Evolutionary conservation across 2,329 filamentous ascomycete genomes (phyloP).

Genomic region (Trichoderma arundinaceum): DNA sequence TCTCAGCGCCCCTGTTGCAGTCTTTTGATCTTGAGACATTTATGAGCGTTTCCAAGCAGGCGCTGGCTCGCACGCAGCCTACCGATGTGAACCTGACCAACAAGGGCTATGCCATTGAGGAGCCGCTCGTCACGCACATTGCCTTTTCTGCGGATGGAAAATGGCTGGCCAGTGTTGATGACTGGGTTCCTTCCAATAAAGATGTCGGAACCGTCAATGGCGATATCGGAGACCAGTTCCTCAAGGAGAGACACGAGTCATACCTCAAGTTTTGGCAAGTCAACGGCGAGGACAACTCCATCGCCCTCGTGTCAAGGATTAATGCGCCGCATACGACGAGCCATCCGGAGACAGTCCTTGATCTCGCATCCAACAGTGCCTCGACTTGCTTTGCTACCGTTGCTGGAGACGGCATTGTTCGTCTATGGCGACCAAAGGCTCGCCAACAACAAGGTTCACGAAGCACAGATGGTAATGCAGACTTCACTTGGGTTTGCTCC

Average conservation of each 20-base stretch:
- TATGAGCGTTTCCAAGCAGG: constrained; percentile 82
- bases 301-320: constrained; percentile 81
- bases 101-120: constrained; percentile 71
- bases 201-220: constrained; percentile 62
- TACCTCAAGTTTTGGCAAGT: constrained; percentile 90
- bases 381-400: constrained; percentile 80
- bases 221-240: constrained; percentile 52
- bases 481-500: constrained; percentile 76
- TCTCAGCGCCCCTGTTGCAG: constrained; percentile 70
- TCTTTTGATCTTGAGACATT: constrained; percentile 83
- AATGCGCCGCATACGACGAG: constrained; percentile 77
- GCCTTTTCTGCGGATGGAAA: constrained; percentile 79
- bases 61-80: constrained; percentile 83
- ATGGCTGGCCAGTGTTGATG: constrained; percentile 91
- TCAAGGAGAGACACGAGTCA: constrained; percentile 67
- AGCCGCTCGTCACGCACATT: constrained; percentile 78
- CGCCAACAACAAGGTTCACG: constrained; percentile 71
- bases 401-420: constrained; percentile 77
- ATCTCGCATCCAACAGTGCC: constrained; percentile 72
- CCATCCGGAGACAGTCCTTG: constrained; percentile 67
- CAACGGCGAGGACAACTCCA: constrained; percentile 60
- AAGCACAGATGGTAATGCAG: constrained; percentile 57
- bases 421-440: constrained; percentile 79
- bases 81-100: constrained; percentile 80
- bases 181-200: constrained; percentile 77